These are phyloP conservation scores for Aspergillus cristatus DNA, from an alignment of 495 filamentous ascomycete genomes.

Conservation along the genomic window DNA sequence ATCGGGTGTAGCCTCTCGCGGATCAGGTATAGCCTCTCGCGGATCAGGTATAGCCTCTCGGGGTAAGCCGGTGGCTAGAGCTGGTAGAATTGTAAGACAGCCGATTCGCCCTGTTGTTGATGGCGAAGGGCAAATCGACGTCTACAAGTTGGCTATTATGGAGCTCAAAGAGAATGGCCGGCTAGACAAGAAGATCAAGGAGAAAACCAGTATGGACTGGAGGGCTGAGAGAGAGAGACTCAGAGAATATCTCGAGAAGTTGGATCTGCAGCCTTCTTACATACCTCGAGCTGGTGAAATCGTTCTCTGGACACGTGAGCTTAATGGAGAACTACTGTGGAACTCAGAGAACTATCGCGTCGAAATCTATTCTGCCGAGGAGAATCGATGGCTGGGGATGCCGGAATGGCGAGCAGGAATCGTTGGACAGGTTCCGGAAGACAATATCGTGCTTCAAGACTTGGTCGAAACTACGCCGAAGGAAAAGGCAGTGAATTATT, in stretches of 20 bases:
- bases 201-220: conserved; percentile 47
- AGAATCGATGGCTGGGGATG: conserved; percentile 15
- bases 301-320: conserved; percentile 41
- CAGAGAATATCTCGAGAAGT: conserved; percentile 20
- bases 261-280: conserved; percentile 38
- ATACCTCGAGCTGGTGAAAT: conserved; percentile 48
- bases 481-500: conserved; percentile 33
- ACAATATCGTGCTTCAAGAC: conserved; percentile 34
- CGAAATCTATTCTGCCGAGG: conserved; percentile 23
- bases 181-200: conserved; percentile 36
- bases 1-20: no score
- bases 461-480: conserved; percentile 29
- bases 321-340: conserved; percentile 29
- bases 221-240: conserved; percentile 33
- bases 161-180: conserved; percentile 31
- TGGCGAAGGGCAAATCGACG: conserved; percentile 43
- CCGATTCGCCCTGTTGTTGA: conserved; percentile 2
- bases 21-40: neutral
- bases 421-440: conserved; percentile 39
- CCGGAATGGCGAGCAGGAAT: conserved; percentile 51
- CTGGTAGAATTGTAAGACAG: neutral
- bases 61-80: conserved; percentile 8
- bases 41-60: neutral
- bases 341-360: conserved; percentile 19
- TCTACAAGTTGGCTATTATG: conserved; percentile 38